These are phyloP conservation scores for Arabidopsis suecica DNA, from an alignment of 345 rosid species.

Conservation along the genomic window DNA sequence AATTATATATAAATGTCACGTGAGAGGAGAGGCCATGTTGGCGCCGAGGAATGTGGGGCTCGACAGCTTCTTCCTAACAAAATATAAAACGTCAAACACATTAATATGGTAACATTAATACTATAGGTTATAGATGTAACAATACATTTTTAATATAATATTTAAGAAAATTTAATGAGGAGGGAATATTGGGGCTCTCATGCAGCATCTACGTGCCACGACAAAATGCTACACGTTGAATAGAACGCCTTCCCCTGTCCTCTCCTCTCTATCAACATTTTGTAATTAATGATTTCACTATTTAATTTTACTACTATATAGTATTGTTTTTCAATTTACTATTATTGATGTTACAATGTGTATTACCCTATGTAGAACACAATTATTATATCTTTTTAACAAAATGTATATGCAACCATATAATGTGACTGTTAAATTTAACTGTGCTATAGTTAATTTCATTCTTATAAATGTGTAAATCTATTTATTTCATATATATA, in stretches of 20 bases:
- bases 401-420: too few relatives aligned
- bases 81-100: slow-evolving; percentile 33
- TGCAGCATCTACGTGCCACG: slow-evolving; percentile 54
- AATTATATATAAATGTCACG: slow-evolving; percentile 53
- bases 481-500: too few relatives aligned
- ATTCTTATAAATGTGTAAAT: too few relatives aligned
- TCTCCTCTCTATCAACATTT: slow-evolving; percentile 38
- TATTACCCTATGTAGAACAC: too few relatives aligned
- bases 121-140: slow-evolving; percentile 12
- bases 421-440: too few relatives aligned
- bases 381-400: too few relatives aligned
- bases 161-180: slow-evolving; percentile 39
- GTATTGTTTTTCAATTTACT: background rate
- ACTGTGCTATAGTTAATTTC: too few relatives aligned
- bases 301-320: background rate
- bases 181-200: slow-evolving; percentile 61
- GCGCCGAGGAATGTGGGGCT: slow-evolving; percentile 84
- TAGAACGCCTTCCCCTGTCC: slow-evolving; percentile 27
- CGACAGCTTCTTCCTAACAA: slow-evolving; percentile 43
- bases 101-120: background rate
- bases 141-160: background rate
- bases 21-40: slow-evolving; percentile 57
- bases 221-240: slow-evolving; percentile 61
- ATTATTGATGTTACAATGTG: background rate
- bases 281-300: slow-evolving; percentile 38